Evolutionary conservation across 176 grass and related monocot species (phyloP).

Genomic region (Triticum timopheevii): DNA sequence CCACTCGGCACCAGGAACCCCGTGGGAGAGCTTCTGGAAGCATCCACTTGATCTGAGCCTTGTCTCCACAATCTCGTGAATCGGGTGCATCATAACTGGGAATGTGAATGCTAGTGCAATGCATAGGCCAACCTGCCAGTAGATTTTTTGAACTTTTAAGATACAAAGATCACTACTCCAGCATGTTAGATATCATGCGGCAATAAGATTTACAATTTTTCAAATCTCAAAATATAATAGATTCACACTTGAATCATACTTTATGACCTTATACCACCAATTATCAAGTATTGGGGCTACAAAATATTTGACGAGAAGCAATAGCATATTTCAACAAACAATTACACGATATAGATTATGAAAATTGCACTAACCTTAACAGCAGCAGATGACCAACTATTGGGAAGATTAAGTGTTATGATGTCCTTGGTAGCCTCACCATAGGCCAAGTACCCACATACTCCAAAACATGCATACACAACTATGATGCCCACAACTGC

Average conservation of each 20-base stretch:
- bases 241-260: not conserved
- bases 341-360: constrained; percentile 12
- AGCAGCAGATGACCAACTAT: constrained; percentile 58
- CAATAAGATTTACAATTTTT: not conserved
- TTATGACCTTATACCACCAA: not conserved
- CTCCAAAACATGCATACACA: constrained; percentile 70
- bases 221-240: not conserved
- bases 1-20: constrained; percentile 24
- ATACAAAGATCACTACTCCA: not conserved
- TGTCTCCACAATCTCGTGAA: constrained; percentile 76
- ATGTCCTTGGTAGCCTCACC: constrained; percentile 85
- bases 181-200: not conserved
- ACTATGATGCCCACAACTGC: constrained; percentile 67
- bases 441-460: constrained; percentile 88
- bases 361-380: constrained; percentile 70
- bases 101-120: constrained; percentile 86
- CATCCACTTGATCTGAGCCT: constrained; percentile 61
- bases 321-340: constrained; percentile 2
- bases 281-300: not conserved
- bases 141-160: not conserved
- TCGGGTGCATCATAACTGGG: constrained; percentile 91
- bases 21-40: constrained; percentile 54
- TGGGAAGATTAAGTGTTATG: constrained; percentile 90
- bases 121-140: constrained; percentile 74
- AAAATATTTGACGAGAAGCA: not conserved